Conservation (phyloP, 1,284 basidiomycete species). For the Trametes sp. region DNA sequence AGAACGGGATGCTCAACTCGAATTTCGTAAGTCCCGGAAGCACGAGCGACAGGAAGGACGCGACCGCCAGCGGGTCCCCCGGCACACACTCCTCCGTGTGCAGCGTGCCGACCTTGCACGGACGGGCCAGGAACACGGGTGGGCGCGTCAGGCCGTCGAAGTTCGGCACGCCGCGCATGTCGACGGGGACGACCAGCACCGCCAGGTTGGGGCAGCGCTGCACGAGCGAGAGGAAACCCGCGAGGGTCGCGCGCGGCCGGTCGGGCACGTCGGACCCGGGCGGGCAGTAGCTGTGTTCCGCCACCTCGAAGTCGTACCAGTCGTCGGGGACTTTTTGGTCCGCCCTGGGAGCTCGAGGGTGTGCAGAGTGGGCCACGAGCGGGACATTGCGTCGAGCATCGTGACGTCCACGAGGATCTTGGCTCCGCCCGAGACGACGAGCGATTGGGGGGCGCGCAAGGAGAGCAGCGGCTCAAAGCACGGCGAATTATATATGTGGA, state of each 20-base stretch:
- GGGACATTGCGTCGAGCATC: background rate
- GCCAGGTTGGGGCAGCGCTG: background rate
- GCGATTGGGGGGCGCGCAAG: background rate
- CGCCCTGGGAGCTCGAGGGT: background rate
- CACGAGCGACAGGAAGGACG: background rate
- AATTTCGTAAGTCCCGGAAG: background rate
- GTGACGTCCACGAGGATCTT: background rate
- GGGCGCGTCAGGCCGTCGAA: background rate
- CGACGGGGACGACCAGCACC: background rate
- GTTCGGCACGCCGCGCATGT: background rate
- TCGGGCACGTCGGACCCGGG: background rate
- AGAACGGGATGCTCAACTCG: background rate
- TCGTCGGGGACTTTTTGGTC: background rate
- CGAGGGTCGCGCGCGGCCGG: background rate
- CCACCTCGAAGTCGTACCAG: background rate
- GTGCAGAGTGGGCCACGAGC: background rate
- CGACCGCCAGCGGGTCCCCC: background rate
- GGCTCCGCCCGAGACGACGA: background rate
- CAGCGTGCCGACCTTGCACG: background rate
- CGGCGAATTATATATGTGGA: background rate
- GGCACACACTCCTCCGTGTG: background rate
- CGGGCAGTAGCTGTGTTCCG: too few species aligned
- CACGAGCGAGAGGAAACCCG: background rate
- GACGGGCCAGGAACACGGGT: background rate
- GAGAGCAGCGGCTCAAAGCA: background rate